These are phyloP conservation scores for Globisporangium solare DNA, from an alignment of 352 stramenopile species.

Conservation along the genomic window DNA sequence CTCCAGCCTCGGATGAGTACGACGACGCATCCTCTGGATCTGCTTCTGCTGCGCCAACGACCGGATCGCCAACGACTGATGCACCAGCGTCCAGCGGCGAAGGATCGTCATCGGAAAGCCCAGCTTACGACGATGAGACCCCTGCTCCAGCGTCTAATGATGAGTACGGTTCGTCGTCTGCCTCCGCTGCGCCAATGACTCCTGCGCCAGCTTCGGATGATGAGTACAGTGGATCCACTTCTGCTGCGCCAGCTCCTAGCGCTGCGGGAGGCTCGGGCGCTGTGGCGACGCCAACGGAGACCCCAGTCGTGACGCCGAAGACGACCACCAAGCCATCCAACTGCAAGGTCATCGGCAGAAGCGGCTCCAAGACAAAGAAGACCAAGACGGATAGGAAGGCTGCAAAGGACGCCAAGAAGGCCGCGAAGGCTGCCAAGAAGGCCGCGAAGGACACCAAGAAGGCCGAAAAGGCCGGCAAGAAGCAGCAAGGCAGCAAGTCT, in stretches of 20 bases:
- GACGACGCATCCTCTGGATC: background rate
- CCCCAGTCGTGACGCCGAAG: constrained; percentile 8
- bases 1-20: background rate
- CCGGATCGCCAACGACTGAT: background rate
- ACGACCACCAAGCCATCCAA: constrained; percentile 8
- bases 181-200: background rate
- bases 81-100: background rate
- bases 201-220: constrained; percentile 1
- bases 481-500: background rate
- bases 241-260: background rate
- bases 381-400: constrained; percentile 5
- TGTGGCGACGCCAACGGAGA: constrained; percentile 1
- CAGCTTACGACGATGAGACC: background rate
- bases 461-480: background rate
- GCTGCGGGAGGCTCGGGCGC: background rate
- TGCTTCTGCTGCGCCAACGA: background rate
- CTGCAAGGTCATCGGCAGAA: background rate
- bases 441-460: background rate
- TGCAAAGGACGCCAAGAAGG: constrained; percentile 4
- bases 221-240: background rate
- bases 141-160: constrained; percentile 1
- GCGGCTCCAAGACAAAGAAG: background rate
- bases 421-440: background rate
- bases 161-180: background rate
- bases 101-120: background rate